A percentile compares a stretch with the other conserved stretches of the same genome.
Conservation (phyloP, 257 asterid species). For the Lycium ferocissimum region DNA sequence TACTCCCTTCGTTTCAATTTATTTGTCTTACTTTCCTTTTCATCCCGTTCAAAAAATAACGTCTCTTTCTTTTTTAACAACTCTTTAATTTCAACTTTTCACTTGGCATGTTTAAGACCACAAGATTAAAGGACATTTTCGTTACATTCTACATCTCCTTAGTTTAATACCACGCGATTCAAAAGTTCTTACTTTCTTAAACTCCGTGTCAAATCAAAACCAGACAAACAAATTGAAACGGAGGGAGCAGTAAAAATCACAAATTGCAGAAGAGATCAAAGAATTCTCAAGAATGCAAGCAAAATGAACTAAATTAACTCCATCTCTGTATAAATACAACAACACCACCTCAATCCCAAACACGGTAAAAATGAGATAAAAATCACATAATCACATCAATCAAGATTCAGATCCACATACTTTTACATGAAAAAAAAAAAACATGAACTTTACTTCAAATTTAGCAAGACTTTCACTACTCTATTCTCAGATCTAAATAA, state of each 20-base stretch:
- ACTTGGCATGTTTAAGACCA: no score
- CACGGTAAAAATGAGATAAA: neutral
- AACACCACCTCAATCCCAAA: slow-evolving; percentile 2
- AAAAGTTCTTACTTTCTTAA: no score
- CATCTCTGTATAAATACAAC: neutral
- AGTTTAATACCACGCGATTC: no score
- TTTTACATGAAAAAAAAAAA: neutral
- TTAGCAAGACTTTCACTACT: slow-evolving; percentile 28
- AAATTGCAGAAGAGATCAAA: slow-evolving; percentile 1
- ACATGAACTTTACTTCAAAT: neutral
- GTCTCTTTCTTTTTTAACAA: no score
- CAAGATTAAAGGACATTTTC: no score
- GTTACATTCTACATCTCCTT: no score
- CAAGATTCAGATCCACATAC: slow-evolving; percentile 27
- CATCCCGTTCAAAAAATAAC: no score
- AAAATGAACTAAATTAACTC: neutral
- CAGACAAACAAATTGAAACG: no score
- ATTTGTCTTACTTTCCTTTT: no score
- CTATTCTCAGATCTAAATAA: slow-evolving; percentile 51
- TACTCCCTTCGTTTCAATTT: no score
- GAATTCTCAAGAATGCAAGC: neutral
- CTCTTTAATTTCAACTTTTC: no score
- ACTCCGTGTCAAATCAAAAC: no score
- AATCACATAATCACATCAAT: slow-evolving; percentile 5
- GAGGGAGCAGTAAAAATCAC: neutral